These are phyloP conservation scores for Pyrenula massariospora DNA, from an alignment of 495 filamentous ascomycete genomes.

Conservation along the genomic window DNA sequence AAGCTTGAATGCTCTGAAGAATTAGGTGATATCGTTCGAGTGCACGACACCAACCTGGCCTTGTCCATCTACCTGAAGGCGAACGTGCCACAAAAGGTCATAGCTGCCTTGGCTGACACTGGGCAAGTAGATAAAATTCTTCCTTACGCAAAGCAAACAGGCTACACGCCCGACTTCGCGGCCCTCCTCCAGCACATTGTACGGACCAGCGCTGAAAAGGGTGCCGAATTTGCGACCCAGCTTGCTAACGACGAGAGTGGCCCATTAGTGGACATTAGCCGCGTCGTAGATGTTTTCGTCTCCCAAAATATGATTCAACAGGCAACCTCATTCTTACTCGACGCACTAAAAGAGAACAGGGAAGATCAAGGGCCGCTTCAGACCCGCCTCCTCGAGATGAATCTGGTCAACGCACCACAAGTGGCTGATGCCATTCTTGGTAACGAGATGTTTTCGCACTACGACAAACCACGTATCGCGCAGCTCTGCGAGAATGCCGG, in stretches of 20 bases:
- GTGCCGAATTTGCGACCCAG: constrained; percentile 79
- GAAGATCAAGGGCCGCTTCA: constrained; percentile 90
- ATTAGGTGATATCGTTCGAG: constrained; percentile 83
- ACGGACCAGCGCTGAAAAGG: constrained; percentile 85
- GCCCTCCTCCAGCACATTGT: constrained; percentile 85
- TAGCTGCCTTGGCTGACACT: constrained; percentile 88
- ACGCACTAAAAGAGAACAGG: constrained; percentile 85
- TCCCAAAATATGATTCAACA: constrained; percentile 96
- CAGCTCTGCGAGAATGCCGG: constrained; percentile 85
- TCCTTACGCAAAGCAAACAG: constrained; percentile 68
- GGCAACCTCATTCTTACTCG: constrained; percentile 91
- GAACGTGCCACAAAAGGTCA: constrained; percentile 80
- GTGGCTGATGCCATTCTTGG: constrained; percentile 95
- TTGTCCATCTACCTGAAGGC: constrained; percentile 77
- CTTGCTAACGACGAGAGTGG: constrained; percentile 80
- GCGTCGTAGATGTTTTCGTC: constrained; percentile 93
- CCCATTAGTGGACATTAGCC: constrained; percentile 81
- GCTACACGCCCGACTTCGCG: constrained; percentile 87
- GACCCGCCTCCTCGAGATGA: constrained; percentile 95
- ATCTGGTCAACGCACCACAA: constrained; percentile 88
- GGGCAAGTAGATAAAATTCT: constrained; percentile 95
- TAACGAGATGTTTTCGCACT: constrained; percentile 96
- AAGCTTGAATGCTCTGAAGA: constrained; percentile 94
- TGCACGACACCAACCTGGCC: constrained; percentile 78
- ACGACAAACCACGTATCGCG: constrained; percentile 78